Base-by-base conservation (phyloP, 2,329 filamentous ascomycete species). In the Leptographium radiaticola region DNA sequence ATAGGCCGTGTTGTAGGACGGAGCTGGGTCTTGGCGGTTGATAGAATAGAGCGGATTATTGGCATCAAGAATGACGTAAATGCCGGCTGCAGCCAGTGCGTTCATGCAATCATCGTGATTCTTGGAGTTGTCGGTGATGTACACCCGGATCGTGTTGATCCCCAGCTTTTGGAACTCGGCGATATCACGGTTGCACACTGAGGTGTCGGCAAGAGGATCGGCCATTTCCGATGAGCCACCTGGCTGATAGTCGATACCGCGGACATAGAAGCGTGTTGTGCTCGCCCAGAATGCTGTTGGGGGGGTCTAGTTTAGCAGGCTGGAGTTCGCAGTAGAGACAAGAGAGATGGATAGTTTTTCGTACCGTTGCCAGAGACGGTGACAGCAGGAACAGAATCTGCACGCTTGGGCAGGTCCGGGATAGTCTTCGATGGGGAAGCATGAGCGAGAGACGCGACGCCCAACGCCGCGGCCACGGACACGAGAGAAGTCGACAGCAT, bases 31-130 rank as follows among this genome's bases (percentile, higher is more conserved):
- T 55, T 73, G 75, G 53, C 89, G 85, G 76, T 93, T 91, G 72
- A 95, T 77, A 2, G 89, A 93, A 76, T 95, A 95, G 60, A 81
- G 76, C 60, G 88, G 87, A 79, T 75, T 91, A 80, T 95, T 95
- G 75, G 93, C 86, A 64, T 95, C 89, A 51, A 95, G 76, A 40
- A 94, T 87, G 52, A 95, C 80, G 75, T 95, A 95, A 75, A 95
- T 95, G 63, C 87, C 87, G 58, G 88, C 89, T 63, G 86, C 86
- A 52, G 81, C 83, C 57, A 95, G 77, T 47, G 79, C 75, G 57
- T 76, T 73, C 90, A 96, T 96, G 75, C 90, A 96, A 58, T 81
- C 77, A 63, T 90, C 83, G 71, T 96, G 90, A 68, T 84, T 71
- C 62, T 75, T 72, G 51, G 83, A 83, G 77, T 95, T 95, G 75